Percentiles rank a stretch among this genome's conserved stretches.
phyloP scores from a whole-genome alignment of 208 protist genomes.

The Crithidia bombi region DNA sequence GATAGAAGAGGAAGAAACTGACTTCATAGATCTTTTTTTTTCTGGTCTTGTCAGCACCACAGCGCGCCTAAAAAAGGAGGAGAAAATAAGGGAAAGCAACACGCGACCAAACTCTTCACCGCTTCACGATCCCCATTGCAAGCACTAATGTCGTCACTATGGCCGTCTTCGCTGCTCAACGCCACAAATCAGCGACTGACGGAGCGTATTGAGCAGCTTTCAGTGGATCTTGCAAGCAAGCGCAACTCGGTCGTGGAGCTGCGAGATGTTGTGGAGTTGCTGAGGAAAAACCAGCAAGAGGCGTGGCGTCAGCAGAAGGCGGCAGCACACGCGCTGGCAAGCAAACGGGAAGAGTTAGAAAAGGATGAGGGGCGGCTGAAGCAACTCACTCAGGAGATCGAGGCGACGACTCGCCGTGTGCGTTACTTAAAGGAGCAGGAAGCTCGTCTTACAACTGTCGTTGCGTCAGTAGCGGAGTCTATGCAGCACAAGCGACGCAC shows the following conservation, averaged over 20 bases:
- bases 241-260: conserved; percentile 43
- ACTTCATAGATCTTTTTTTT: no score
- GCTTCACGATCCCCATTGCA: background rate
- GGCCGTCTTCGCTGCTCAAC: conserved; percentile 68
- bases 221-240: conserved; percentile 36
- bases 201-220: conserved; percentile 42
- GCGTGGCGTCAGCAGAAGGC: conserved; percentile 32
- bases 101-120: background rate
- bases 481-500: conserved; percentile 20
- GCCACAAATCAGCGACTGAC: conserved; percentile 63
- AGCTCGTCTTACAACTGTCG: conserved; percentile 8
- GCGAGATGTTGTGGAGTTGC: conserved; percentile 41
- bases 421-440: conserved; percentile 25
- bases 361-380: conserved; percentile 26
- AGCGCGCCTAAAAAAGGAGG: no score
- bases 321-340: conserved; percentile 19
- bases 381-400: conserved; percentile 34
- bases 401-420: conserved; percentile 19
- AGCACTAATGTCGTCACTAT: conserved; percentile 44
- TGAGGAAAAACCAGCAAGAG: conserved; percentile 46
- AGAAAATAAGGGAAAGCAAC: background rate
- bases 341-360: conserved; percentile 12
- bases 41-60: no score
- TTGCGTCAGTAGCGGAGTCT: conserved; percentile 14
- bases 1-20: no score